Percentiles rank a stretch among this genome's conserved stretches.
Evolutionary conservation across 106 monocot genomes (phyloP).

Genomic region (Phalaenopsis aphrodite): DNA sequence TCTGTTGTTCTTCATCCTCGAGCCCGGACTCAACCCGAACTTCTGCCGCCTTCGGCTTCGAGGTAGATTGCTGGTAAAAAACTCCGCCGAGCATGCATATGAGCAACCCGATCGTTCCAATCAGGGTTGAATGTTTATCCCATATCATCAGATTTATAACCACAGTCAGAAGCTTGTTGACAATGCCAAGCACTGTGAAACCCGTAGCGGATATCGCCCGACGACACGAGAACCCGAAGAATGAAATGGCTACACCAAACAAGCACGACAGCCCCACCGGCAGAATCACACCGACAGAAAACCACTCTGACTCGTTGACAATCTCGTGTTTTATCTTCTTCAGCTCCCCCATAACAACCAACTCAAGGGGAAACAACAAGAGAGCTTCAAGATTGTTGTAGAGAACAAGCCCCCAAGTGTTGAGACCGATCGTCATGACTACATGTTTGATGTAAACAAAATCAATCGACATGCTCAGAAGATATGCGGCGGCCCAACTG

Average conservation of each 20-base stretch:
- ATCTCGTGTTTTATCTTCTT: conserved; percentile 53
- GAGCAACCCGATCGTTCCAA: conserved; percentile 17
- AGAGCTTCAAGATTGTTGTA: conserved; percentile 66
- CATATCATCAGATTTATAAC: conserved; percentile 22
- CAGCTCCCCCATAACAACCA: conserved; percentile 54
- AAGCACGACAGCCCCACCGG: conserved; percentile 51
- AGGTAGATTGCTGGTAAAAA: conserved; percentile 16
- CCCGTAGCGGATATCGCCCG: conserved; percentile 53
- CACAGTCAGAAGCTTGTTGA: conserved; percentile 21
- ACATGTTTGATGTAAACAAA: conserved; percentile 76
- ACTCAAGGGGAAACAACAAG: conserved; percentile 45
- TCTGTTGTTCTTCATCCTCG: conserved; percentile 13
- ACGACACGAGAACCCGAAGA: conserved; percentile 59
- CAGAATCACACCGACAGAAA: conserved; percentile 28
- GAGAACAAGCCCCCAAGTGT: conserved; percentile 59
- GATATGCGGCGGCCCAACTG: conserved; percentile 52
- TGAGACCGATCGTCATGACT: conserved; percentile 60
- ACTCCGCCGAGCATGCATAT: conserved; percentile 24
- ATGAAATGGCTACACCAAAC: conserved; percentile 57
- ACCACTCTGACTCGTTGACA: conserved; percentile 30
- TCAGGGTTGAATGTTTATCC: conserved; percentile 18
- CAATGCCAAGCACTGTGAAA: conserved; percentile 52
- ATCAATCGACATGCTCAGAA: conserved; percentile 59
- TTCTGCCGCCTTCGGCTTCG: neutral
- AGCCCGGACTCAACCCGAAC: neutral